Evolutionary conservation across 2,329 filamentous ascomycete genomes (phyloP), one percentile per base, ranked within the genome.

Genomic region (Diaporthe ampelina): DNA sequence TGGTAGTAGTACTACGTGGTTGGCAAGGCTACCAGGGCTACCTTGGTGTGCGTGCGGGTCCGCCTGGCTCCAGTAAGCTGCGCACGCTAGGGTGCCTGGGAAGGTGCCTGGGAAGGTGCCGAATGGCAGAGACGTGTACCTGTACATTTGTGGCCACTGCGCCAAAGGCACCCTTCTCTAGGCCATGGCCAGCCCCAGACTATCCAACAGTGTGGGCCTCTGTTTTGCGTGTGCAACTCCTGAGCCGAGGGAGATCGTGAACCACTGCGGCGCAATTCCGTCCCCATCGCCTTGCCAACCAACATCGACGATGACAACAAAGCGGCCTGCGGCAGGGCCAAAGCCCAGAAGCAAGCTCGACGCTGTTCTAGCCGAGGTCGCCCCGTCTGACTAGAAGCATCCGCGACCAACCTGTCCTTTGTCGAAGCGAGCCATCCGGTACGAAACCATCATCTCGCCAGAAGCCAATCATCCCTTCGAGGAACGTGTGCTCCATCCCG

Each of bases 1-100:
- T 45, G 59, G 24, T 48, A 63, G n/a, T n/a, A 48, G 48, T 52
- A 26, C 48, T 13, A 52, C 10, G 48, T 24, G 10, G 48, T 24
- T 52, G 13, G 11, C 10, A 13, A 52, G 48, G 48, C 48, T 52
- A 26, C 48, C 21, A 43, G 40, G 40, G 40, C 40, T 43, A 43
- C 40, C 13, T 43, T 17, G 40, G 40, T 37, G 37, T 10, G 45
- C 35, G 29, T 52, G 63, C 63, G 63, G 48, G 63, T 35, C 48
- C 48, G n/a, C 48, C 29, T 52, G 29, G 10, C n/a, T 52, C 63
- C 63, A 21, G 63, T 35, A 35, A 68, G 21, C 1, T 67, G 32
- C 45, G 37, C 26, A 32, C 63, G 63, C 63, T 68, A 54, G 48
- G 48, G 40, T 43, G n/a, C n/a, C n/a, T n/a, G n/a, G n/a, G n/a